Evolutionary conservation across 257 asterid species (phyloP), one percentile per base, ranked within the genome.

Genomic region (Perilla frutescens): DNA sequence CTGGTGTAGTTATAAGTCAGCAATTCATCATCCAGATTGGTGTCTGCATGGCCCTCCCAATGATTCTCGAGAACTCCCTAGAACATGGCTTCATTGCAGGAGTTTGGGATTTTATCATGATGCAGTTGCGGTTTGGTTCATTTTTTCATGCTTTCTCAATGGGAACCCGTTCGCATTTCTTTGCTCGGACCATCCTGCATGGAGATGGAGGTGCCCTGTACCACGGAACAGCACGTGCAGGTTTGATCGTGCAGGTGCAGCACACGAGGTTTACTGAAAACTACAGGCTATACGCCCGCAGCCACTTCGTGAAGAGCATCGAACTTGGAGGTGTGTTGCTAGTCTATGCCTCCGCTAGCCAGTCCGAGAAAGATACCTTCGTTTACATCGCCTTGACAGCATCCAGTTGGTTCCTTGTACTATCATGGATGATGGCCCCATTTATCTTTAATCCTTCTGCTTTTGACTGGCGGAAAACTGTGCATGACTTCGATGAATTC

Each of bases 201-300:
- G n/a, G n/a, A n/a, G n/a, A 93, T 53, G 98, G 98, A 5, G 98
- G 98, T 53, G 97, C 98, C 56, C 91, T 91, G 80, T 93, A 93
- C 55, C 89, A 96, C 54, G 96, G 96, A 29, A 93, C 98, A 0
- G 98, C 96, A 14, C 96, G 97, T 31, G n/a, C n/a, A n/a, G 98
- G 98, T 56, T 93, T 93, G 76, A 96, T 93, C 49, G n/a, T n/a
- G n/a, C n/a, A n/a, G n/a, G 98, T 93, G 60, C 86, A 89, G 82
- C 97, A 84, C 83, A 93, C 87, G 80, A 88, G 94, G 69, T 90
- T 90, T 55, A 86, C 91, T 15, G 97, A 93, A 73, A 93, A 91
- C 66, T 93, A 87, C 81, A 80, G 97, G 79, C 85, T 93, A 53
- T 93, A 93, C 72, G 76, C 97, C 4, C 94, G 97, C 34, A 93